Evolutionary conservation across 441 rosid genomes (phyloP).

Genomic region (Melastoma candidum): DNA sequence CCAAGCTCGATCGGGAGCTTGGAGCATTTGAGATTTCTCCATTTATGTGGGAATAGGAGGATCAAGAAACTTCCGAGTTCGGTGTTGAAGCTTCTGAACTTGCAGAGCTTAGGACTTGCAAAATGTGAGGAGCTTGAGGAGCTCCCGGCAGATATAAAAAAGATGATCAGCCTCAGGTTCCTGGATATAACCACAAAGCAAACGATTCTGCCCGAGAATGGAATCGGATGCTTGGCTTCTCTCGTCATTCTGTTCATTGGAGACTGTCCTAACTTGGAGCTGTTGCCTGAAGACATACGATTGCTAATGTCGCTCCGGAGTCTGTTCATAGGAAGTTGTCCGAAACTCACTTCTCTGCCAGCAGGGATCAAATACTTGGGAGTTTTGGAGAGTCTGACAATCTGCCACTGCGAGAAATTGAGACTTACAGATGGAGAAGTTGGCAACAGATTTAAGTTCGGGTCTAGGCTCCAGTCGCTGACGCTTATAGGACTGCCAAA

Average conservation of each 20-base stretch:
- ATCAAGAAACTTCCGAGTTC: constrained; percentile 17
- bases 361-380: not conserved
- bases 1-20: constrained; percentile 12
- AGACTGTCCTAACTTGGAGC: not conserved
- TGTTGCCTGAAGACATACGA: constrained; percentile 10
- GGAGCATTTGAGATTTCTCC: constrained; percentile 14
- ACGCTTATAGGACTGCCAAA: not conserved
- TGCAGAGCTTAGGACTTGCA: constrained; percentile 8
- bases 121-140: constrained; percentile 12
- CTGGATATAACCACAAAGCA: constrained; percentile 12
- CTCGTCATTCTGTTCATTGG: constrained; percentile 5
- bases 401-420: not conserved
- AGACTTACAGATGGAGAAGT: constrained; percentile 1
- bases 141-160: constrained; percentile 13
- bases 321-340: not conserved
- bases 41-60: not conserved
- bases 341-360: constrained; percentile 10
- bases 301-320: constrained; percentile 8
- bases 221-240: constrained; percentile 17
- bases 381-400: constrained; percentile 2
- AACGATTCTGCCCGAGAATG: not conserved
- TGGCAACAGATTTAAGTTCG: not conserved
- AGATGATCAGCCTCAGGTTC: constrained; percentile 10
- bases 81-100: constrained; percentile 11
- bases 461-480: not conserved